Percentiles rank a stretch among this genome's conserved stretches.
Conservation (phyloP, 495 filamentous ascomycete genomes). For the Physcia stellaris region DNA sequence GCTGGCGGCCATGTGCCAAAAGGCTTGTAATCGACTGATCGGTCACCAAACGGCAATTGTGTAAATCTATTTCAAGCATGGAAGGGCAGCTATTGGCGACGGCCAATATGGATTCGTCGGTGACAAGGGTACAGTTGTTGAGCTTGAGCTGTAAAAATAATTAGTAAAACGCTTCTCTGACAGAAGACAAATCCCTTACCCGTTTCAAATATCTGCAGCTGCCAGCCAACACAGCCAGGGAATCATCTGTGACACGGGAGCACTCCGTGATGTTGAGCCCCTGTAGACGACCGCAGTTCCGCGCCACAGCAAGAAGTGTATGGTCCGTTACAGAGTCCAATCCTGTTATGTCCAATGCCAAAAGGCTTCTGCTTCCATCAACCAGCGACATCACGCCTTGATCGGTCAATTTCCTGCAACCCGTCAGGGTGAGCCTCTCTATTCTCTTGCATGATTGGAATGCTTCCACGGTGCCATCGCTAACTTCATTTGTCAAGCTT, state of each 20-base stretch:
- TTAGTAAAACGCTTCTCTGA: neutral
- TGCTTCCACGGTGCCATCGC: conserved; percentile 76
- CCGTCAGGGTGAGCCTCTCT: conserved; percentile 87
- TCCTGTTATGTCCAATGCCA: conserved; percentile 83
- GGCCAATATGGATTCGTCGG: conserved; percentile 63
- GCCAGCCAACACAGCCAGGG: conserved; percentile 66
- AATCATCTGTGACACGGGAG: conserved; percentile 69
- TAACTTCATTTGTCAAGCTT: conserved; percentile 58
- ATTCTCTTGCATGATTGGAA: conserved; percentile 78
- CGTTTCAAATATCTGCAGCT: conserved; percentile 79
- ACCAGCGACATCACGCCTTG: conserved; percentile 67
- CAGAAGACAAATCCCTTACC: conserved; percentile 39
- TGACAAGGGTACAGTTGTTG: conserved; percentile 71
- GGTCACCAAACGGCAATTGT: conserved; percentile 67
- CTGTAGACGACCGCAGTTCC: conserved; percentile 72
- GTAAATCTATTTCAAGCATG: conserved; percentile 91
- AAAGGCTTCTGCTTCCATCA: conserved; percentile 62
- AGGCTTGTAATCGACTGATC: conserved; percentile 70
- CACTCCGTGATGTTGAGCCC: conserved; percentile 89
- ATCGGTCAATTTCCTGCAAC: conserved; percentile 76
- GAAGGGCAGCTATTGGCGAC: conserved; percentile 82
- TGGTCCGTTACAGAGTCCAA: conserved; percentile 66
- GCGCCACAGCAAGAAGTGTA: conserved; percentile 66
- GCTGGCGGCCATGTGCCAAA: conserved; percentile 56
- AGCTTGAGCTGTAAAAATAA: conserved; percentile 61